Percentiles rank a stretch among this genome's conserved stretches.
Evolutionary conservation across 768 basidiomycete species (phyloP).

Genomic region (Trametes gibbosa): DNA sequence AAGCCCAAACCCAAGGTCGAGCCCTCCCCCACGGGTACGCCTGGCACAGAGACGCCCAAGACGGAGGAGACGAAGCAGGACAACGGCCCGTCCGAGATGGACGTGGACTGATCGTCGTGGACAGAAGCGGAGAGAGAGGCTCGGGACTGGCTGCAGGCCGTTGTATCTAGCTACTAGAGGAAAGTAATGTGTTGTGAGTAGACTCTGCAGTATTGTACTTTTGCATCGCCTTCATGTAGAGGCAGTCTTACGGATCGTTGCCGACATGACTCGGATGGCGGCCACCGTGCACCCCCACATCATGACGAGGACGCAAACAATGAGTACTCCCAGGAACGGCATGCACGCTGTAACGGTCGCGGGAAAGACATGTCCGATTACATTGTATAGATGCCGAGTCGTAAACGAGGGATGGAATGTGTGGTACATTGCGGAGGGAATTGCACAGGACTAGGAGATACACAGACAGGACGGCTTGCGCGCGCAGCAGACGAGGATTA

Average conservation of each 20-base stretch:
- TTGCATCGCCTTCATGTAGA: too few species aligned
- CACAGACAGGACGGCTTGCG: too few species aligned
- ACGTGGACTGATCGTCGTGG: constrained; percentile 68
- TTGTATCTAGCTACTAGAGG: constrained; percentile 18
- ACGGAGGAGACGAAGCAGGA: constrained; percentile 38
- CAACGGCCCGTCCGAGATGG: constrained; percentile 74
- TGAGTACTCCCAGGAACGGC: too few species aligned
- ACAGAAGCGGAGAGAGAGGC: too few species aligned
- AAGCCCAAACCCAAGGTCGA: constrained; percentile 75
- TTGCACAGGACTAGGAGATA: neutral
- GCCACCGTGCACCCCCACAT: too few species aligned
- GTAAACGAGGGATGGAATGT: neutral
- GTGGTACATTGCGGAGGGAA: neutral
- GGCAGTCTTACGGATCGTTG: too few species aligned
- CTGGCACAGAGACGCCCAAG: constrained; percentile 72
- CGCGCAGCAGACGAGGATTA: too few species aligned
- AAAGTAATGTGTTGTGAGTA: constrained; percentile 21
- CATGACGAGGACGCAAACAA: too few species aligned
- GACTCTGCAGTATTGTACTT: constrained; percentile 20
- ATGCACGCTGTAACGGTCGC: too few species aligned
- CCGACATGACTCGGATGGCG: too few species aligned
- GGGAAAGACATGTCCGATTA: neutral
- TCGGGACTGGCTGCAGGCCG: constrained; percentile 6
- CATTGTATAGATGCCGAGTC: neutral
- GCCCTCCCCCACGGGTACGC: constrained; percentile 35